Evolutionary conservation across 495 filamentous ascomycete species (phyloP), one percentile per base, ranked within the genome.

Genomic region (Friedmanniomyces endolithicus): DNA sequence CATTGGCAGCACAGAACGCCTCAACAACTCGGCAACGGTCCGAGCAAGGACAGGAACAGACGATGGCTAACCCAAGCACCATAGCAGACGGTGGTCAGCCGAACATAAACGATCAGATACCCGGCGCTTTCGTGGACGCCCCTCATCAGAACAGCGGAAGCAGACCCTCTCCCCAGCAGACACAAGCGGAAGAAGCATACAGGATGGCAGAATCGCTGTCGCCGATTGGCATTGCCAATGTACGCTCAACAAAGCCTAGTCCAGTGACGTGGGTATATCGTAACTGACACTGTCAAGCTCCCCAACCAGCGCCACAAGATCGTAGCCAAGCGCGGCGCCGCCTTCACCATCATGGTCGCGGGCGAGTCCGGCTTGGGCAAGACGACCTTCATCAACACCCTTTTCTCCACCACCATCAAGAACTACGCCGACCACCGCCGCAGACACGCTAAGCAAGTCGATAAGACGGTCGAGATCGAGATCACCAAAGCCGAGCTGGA

Each of bases 341-440:
- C 90, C 59, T 98, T 98, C 73, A 98, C 92, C 53, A 95, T 98
- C 66, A 98, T 98, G 92, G 92, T 95, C 74, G 92, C 94, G 75
- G 92, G 92, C 72, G 92, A 98, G 77, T 97, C 94, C 62, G 92
- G 92, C 60, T 73, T 98, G 63, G 92, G 92, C 74, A 98, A 98
- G 80, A 98, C 92, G 16, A 98, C 92, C 58, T 98, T 98, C 75
- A 96, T 98, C 82, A 98, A 98, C 82, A 98, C 92, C 50, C 80
- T 98, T 33, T 98, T 98, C 76, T 97, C 92, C 48, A 98, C 92
- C 57, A 98, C 92, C 63, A 98, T 98, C 79, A 98, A 98, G 78
- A 98, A 97, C 80, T 98, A 98, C 70, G 90, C 92, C 75, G 92
- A 98, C 70, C 92, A 98, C 79, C 89, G 92, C 76, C 85, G 87